Conservation (phyloP, 306 rosid species). For the Oemleria cerasiformis region DNA sequence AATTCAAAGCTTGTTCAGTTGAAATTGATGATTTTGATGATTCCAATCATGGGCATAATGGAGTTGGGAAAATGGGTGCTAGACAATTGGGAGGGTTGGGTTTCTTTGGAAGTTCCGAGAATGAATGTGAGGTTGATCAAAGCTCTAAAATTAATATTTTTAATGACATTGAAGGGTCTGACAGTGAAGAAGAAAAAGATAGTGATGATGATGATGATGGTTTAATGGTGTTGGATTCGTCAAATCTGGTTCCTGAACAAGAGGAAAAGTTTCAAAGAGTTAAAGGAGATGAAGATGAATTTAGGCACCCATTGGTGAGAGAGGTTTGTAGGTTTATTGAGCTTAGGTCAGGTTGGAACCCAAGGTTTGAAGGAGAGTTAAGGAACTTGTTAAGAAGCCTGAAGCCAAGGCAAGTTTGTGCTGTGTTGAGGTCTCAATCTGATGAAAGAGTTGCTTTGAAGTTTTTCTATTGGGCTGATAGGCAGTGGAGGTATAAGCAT, state of each 20-base stretch:
- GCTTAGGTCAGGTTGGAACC: conserved; percentile 70
- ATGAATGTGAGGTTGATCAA: conserved; percentile 16
- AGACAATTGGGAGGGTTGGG: conserved; percentile 25
- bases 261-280: conserved; percentile 35
- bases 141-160: conserved; percentile 14
- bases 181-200: conserved; percentile 29
- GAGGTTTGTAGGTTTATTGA: conserved; percentile 61
- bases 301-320: conserved; percentile 69
- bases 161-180: conserved; percentile 26
- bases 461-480: conserved; percentile 84
- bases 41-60: conserved; percentile 18
- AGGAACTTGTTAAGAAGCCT: conserved; percentile 72
- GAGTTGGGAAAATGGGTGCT: conserved; percentile 37
- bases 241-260: conserved; percentile 18
- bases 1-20: conserved; percentile 18
- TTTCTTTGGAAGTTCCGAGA: conserved; percentile 28
- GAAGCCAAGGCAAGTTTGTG: conserved; percentile 74
- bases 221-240: conserved; percentile 36
- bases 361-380: conserved; percentile 56
- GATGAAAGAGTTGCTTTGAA: conserved; percentile 78
- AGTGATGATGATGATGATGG: conserved; percentile 31
- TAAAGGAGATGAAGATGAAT: conserved; percentile 54
- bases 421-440: conserved; percentile 60
- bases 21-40: conserved; percentile 21
- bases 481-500: conserved; percentile 80